phyloP scores from a whole-genome alignment of 306 rosid genomes.

The Heteromeles arbutifolia region DNA sequence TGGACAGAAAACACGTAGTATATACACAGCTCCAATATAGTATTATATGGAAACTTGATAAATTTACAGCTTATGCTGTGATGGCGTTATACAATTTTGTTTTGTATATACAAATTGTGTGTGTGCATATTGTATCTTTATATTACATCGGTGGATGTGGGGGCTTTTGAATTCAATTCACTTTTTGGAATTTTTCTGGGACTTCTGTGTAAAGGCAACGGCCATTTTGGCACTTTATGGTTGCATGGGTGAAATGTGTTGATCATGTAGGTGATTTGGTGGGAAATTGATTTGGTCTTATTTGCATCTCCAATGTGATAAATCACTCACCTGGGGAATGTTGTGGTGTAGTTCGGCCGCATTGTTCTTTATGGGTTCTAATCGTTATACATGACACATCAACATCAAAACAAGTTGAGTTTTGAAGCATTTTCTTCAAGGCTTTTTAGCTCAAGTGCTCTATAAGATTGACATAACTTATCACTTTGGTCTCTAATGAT shows the following conservation, averaged over 20 bases:
- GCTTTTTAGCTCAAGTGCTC: too few species aligned
- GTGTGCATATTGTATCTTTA: too few species aligned
- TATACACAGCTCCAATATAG: neutral
- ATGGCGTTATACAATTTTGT: neutral
- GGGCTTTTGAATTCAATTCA: neutral
- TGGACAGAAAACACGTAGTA: constrained; percentile 26
- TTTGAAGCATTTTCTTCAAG: too few species aligned
- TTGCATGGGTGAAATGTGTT: constrained; percentile 18
- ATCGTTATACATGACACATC: too few species aligned
- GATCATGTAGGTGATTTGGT: neutral
- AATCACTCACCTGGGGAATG: neutral
- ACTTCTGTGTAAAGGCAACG: neutral
- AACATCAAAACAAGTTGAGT: neutral
- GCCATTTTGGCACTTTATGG: neutral
- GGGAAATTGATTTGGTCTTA: neutral
- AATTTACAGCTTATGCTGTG: neutral
- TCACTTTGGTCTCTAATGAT: accelerated
- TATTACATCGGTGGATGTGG: neutral
- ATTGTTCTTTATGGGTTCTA: neutral
- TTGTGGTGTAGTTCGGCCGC: neutral
- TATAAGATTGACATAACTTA: too few species aligned
- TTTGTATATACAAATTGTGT: neutral
- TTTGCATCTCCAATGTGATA: neutral
- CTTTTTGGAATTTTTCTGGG: neutral
- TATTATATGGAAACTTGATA: neutral